Evolutionary conservation across 306 rosid species (phyloP).

Genomic region (Prunus salicina): DNA sequence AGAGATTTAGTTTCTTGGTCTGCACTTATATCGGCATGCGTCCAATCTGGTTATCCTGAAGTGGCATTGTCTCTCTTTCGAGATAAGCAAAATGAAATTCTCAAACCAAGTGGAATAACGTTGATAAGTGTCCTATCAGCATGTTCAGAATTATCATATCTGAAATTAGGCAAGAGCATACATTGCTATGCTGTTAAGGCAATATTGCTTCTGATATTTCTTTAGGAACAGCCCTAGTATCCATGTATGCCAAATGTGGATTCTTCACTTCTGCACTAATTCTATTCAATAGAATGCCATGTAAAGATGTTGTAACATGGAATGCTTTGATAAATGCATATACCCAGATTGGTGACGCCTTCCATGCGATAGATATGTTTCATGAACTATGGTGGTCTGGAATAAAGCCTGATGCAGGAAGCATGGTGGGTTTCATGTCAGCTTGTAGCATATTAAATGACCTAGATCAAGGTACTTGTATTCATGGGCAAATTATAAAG

Average conservation of each 20-base stretch:
- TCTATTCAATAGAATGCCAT: conserved; percentile 44
- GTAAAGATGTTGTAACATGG: conserved; percentile 66
- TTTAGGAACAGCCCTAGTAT: conserved; percentile 45
- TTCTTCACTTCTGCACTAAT: conserved; percentile 32
- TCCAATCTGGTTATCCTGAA: conserved; percentile 51
- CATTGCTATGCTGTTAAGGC: conserved; percentile 55
- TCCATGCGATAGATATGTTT: conserved; percentile 42
- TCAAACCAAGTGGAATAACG: conserved; percentile 45
- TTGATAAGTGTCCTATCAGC: conserved; percentile 41
- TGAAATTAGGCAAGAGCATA: conserved; percentile 50
- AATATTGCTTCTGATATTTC: conserved; percentile 41
- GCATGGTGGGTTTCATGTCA: conserved; percentile 48
- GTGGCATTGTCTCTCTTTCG: conserved; percentile 50
- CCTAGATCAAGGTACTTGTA: conserved; percentile 39
- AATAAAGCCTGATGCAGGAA: conserved; percentile 55
- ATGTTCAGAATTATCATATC: conserved; percentile 46
- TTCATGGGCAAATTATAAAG: conserved; percentile 53
- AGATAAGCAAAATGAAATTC: conserved; percentile 41
- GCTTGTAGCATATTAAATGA: conserved; percentile 37
- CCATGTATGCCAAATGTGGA: conserved; percentile 57
- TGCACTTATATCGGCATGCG: conserved; percentile 60
- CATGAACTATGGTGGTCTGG: conserved; percentile 35
- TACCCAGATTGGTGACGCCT: conserved; percentile 44
- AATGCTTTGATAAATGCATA: conserved; percentile 61
- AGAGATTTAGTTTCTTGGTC: conserved; percentile 67